Evolutionary conservation across 768 basidiomycete genomes (phyloP).

Genomic region (Boletus rubescentipes): DNA sequence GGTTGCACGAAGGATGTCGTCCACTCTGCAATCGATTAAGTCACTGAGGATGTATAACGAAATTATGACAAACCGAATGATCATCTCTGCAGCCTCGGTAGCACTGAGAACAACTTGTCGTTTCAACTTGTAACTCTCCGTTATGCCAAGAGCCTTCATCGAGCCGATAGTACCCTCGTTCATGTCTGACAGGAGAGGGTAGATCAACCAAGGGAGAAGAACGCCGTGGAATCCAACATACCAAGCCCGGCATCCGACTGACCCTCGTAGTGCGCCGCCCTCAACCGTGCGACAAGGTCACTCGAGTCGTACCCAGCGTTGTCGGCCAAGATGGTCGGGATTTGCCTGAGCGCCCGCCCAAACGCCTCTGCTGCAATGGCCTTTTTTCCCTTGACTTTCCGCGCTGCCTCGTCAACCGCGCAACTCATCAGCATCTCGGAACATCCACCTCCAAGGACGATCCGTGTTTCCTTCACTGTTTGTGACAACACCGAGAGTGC

Average conservation of each 20-base stretch:
- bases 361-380: constrained; percentile 95
- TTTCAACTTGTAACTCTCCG: constrained; percentile 98
- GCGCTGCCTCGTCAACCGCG: constrained; percentile 85
- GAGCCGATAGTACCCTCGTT: constrained; percentile 79
- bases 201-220: not conserved
- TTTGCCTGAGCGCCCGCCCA: constrained; percentile 83
- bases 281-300: constrained; percentile 84
- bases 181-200: constrained; percentile 63
- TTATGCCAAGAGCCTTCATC: constrained; percentile 86
- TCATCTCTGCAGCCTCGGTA: constrained; percentile 98
- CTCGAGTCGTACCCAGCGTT: constrained; percentile 99
- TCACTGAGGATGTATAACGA: not conserved
- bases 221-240: constrained; percentile 37
- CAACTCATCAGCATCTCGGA: constrained; percentile 98
- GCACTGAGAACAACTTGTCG: constrained; percentile 92
- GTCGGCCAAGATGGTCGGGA: constrained; percentile 95
- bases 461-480: constrained; percentile 94
- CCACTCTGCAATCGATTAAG: constrained; percentile 55
- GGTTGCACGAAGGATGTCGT: constrained; percentile 85
- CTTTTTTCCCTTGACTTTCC: constrained; percentile 89
- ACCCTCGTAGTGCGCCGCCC: constrained; percentile 95
- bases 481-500: constrained; percentile 97
- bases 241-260: constrained; percentile 83
- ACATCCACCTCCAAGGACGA: constrained; percentile 94
- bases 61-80: constrained; percentile 66